Evolutionary conservation across 2,329 filamentous ascomycete species (phyloP).

Genomic region (Scedosporium minutisporum): DNA sequence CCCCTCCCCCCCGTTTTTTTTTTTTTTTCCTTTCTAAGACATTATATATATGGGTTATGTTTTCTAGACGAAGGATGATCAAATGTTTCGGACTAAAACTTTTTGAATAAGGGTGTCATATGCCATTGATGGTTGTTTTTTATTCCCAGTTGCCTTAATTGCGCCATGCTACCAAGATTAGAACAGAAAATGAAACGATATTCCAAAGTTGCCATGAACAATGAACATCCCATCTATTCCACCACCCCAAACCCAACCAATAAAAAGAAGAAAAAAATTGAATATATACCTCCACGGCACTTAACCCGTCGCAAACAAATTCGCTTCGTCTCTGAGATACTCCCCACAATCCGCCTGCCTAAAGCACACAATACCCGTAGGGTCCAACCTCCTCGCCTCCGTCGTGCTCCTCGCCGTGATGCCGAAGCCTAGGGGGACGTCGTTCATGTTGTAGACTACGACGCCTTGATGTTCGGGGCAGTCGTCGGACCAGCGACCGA

Average conservation of each 20-base stretch:
- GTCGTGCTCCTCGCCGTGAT: constrained; percentile 80
- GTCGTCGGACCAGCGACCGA: constrained; percentile 81
- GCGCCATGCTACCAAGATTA: constrained; percentile 7
- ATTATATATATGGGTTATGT: neutral
- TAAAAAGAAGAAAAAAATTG: neutral
- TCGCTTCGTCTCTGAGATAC: constrained; percentile 77
- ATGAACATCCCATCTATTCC: constrained; percentile 6
- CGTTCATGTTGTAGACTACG: constrained; percentile 83
- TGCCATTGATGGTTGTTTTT: neutral
- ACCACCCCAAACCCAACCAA: neutral
- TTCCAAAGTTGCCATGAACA: constrained; percentile 3
- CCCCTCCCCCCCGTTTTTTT: neutral
- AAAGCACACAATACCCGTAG: constrained; percentile 82
- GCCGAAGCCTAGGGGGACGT: constrained; percentile 88
- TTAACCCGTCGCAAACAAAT: constrained; percentile 48
- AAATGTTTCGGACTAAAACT: neutral
- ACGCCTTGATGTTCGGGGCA: constrained; percentile 89
- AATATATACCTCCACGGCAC: neutral
- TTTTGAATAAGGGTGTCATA: neutral
- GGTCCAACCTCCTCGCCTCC: constrained; percentile 75
- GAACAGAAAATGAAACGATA: neutral
- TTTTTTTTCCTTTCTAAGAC: neutral
- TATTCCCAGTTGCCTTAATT: neutral
- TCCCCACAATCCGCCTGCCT: constrained; percentile 91
- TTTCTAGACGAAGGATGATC: neutral